A percentile compares a stretch with the other conserved stretches of the same genome.
These are phyloP conservation scores for Otatea glauca DNA, from an alignment of 176 grass and related monocot genomes.

Conservation along the genomic window DNA sequence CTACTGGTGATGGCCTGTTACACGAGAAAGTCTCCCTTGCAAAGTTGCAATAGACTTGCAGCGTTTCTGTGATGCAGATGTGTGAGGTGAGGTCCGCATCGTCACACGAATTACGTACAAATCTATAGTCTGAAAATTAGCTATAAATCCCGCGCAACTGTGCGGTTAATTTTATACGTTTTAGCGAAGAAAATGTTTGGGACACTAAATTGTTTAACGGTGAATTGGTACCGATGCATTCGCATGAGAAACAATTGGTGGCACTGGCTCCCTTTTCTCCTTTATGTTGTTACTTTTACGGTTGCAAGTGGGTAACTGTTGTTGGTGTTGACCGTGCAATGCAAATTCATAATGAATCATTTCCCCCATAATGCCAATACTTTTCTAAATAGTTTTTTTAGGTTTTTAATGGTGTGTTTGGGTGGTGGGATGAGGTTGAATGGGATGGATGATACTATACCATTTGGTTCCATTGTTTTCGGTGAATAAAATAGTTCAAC, in stretches of 20 bases:
- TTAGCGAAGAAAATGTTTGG: too few relatives aligned
- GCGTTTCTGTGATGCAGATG: background rate
- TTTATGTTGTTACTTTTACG: background rate
- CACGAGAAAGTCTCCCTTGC: constrained; percentile 27
- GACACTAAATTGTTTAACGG: too few relatives aligned
- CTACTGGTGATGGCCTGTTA: background rate
- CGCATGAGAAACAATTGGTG: background rate
- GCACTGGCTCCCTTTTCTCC: background rate
- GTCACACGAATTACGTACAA: too few relatives aligned
- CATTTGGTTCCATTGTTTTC: too few relatives aligned
- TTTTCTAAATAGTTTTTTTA: too few relatives aligned
- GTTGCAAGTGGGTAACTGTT: background rate
- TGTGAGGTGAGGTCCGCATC: background rate
- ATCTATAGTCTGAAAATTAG: too few relatives aligned
- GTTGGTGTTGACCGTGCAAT: background rate
- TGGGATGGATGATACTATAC: too few relatives aligned
- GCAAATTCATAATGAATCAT: constrained; percentile 24
- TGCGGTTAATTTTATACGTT: too few relatives aligned
- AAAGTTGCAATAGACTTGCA: constrained; percentile 7
- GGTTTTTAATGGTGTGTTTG: too few relatives aligned
- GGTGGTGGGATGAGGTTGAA: too few relatives aligned
- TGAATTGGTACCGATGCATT: background rate
- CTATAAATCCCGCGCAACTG: too few relatives aligned
- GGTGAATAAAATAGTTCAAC: too few relatives aligned
- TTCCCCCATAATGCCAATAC: constrained; percentile 29